A percentile compares a stretch with the other conserved stretches of the same genome.
Evolutionary conservation across 2,329 filamentous ascomycete genomes (phyloP).

Genomic region (Alternaria tenuissima): DNA sequence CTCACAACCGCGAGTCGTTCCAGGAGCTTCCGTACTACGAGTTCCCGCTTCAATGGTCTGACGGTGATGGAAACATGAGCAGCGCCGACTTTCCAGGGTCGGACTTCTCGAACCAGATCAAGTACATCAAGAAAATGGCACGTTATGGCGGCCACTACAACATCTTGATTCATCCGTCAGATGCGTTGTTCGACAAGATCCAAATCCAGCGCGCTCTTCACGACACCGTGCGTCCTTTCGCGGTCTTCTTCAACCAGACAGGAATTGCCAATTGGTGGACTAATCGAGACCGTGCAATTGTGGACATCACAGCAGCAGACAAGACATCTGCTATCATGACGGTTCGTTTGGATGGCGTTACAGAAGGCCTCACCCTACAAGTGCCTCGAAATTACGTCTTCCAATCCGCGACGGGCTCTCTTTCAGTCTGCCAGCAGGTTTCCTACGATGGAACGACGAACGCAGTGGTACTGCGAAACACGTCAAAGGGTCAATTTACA

Average conservation of each 20-base stretch:
- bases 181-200: slow-evolving; percentile 17
- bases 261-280: slow-evolving; percentile 19
- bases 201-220: slow-evolving; percentile 14
- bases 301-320: slow-evolving; percentile 4
- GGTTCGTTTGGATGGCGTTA: slow-evolving; percentile 11
- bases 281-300: slow-evolving; percentile 8
- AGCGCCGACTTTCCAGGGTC: slow-evolving; percentile 15
- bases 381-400: slow-evolving; percentile 9
- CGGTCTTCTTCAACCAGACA: slow-evolving; percentile 18
- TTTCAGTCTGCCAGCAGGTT: slow-evolving; percentile 14
- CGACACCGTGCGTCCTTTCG: slow-evolving; percentile 13
- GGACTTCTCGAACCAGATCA: slow-evolving; percentile 16
- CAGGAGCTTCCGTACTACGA: slow-evolving; percentile 18
- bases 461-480: slow-evolving; percentile 16
- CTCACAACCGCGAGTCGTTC: slow-evolving; percentile 15
- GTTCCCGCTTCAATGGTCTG: slow-evolving; percentile 17
- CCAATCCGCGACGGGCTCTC: slow-evolving; percentile 10
- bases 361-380: slow-evolving; percentile 11
- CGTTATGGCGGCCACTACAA: slow-evolving; percentile 17
- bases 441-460: slow-evolving; percentile 15
- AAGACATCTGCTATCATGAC: slow-evolving; percentile 10
- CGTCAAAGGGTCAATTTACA: slow-evolving; percentile 8
- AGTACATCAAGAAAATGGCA: slow-evolving; percentile 13
- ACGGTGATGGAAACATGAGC: slow-evolving; percentile 18
- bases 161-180: slow-evolving; percentile 20